Conservation (phyloP, 805 yeast genomes). For the Komagataella pseudopastoris region DNA sequence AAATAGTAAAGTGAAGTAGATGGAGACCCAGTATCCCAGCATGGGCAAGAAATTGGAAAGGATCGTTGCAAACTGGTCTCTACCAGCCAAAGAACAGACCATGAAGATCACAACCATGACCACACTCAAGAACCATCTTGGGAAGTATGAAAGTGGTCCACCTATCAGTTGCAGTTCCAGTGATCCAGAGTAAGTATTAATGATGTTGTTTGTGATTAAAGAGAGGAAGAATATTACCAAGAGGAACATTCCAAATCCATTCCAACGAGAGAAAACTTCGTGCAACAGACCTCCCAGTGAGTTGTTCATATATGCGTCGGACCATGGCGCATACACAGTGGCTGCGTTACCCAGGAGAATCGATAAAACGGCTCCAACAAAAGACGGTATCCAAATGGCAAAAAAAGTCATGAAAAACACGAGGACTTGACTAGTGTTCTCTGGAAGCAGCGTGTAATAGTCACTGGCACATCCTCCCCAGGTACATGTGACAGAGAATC, state of each 20-base stretch:
- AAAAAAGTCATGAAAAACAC: slow-evolving; percentile 50
- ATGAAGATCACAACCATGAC: slow-evolving; percentile 49
- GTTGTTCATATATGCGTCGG: slow-evolving; percentile 32
- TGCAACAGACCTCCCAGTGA: slow-evolving; percentile 72
- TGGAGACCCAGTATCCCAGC: slow-evolving; percentile 86
- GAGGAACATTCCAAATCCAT: slow-evolving; percentile 66
- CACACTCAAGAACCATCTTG: slow-evolving; percentile 69
- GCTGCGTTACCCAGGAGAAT: slow-evolving; percentile 60
- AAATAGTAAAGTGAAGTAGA: slow-evolving; percentile 56
- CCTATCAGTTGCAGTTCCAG: slow-evolving; percentile 62
- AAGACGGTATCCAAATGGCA: slow-evolving; percentile 58
- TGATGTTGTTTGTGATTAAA: slow-evolving; percentile 66
- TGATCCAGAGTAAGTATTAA: slow-evolving; percentile 74
- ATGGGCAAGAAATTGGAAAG: slow-evolving; percentile 76
- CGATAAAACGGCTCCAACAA: slow-evolving; percentile 66
- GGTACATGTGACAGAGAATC: slow-evolving; percentile 70
- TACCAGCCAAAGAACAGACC: slow-evolving; percentile 64
- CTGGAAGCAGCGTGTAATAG: slow-evolving; percentile 74
- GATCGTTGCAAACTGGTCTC: slow-evolving; percentile 57
- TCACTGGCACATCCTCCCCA: slow-evolving; percentile 87
- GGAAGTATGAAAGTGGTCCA: slow-evolving; percentile 36
- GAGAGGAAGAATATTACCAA: slow-evolving; percentile 59
- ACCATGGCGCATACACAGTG: slow-evolving; percentile 41
- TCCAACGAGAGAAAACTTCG: slow-evolving; percentile 57
- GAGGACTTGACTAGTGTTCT: slow-evolving; percentile 39